Conservation (phyloP, 2,329 filamentous ascomycete genomes). For the Fusarium poae region DNA sequence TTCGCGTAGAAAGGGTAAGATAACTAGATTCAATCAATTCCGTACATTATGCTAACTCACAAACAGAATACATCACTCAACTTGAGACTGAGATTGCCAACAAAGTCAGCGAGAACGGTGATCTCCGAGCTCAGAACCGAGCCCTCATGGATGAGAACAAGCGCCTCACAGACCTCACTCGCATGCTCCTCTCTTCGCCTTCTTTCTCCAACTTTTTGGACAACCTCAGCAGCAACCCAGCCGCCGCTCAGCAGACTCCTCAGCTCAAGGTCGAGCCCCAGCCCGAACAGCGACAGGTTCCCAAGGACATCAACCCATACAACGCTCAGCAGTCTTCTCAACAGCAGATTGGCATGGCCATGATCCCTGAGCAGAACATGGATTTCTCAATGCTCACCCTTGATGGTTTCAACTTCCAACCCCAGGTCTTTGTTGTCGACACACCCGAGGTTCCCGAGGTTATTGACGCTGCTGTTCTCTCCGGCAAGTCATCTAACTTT, state of each 20-base stretch:
- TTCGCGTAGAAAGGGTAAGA: constrained; percentile 95
- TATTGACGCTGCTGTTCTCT: constrained; percentile 73
- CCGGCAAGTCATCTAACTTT: constrained; percentile 75
- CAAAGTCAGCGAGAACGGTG: constrained; percentile 86
- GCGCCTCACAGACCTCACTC: constrained; percentile 81
- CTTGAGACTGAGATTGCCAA: constrained; percentile 89
- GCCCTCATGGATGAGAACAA: constrained; percentile 88
- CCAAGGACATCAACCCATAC: constrained; percentile 77
- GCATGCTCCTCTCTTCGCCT: constrained; percentile 82
- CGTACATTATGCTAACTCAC: constrained; percentile 29
- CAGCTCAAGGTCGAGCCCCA: constrained; percentile 58
- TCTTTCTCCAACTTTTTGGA: constrained; percentile 87
- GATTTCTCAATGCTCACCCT: constrained; percentile 80
- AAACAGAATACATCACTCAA: constrained; percentile 92
- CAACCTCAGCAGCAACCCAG: constrained; percentile 72
- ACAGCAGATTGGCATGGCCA: constrained; percentile 82
- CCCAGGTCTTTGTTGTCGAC: constrained; percentile 81
- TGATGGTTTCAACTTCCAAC: constrained; percentile 72
- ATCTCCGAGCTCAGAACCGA: constrained; percentile 84
- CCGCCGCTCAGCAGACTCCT: constrained; percentile 56
- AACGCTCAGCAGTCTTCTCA: constrained; percentile 67
- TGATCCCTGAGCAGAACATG: constrained; percentile 83
- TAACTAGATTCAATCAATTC: neutral
- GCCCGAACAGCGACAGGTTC: constrained; percentile 63
- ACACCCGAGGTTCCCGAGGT: constrained; percentile 73